phyloP scores from a whole-genome alignment of 78 protist species.

The Dictyostelium capitatum region DNA sequence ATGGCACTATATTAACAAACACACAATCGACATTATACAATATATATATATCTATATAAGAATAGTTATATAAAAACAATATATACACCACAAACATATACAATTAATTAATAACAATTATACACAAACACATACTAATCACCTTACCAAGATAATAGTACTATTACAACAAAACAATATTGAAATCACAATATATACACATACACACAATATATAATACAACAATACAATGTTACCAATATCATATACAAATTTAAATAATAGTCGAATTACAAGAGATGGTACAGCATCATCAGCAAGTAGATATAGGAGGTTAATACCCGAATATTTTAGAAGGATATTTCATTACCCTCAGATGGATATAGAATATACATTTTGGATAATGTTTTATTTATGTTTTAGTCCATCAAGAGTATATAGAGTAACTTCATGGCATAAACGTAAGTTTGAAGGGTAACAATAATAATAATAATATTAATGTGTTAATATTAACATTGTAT shows the following conservation, averaged over 20 bases:
- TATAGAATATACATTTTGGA: constrained; percentile 92
- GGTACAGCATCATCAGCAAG: constrained; percentile 14
- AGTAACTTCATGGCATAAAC: constrained; percentile 88
- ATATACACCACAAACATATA: neutral
- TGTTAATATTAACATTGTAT: neutral
- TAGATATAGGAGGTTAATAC: constrained; percentile 54
- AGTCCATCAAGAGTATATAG: constrained; percentile 87
- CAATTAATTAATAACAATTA: neutral
- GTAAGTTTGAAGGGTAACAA: constrained; percentile 20
- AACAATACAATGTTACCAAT: constrained; percentile 28
- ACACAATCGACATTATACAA: too few relatives aligned
- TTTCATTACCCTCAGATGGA: constrained; percentile 89
- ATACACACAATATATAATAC: neutral
- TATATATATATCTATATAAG: constrained; percentile 10
- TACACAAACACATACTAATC: too few relatives aligned
- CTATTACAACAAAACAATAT: neutral
- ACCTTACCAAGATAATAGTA: too few relatives aligned
- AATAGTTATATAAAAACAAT: neutral
- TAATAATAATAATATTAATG: neutral
- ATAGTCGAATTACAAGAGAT: neutral
- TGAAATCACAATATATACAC: neutral
- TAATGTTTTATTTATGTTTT: constrained; percentile 87
- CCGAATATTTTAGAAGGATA: constrained; percentile 84
- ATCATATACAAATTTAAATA: constrained; percentile 28
- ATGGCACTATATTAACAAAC: too few relatives aligned